phyloP scores from a whole-genome alignment of 805 yeast species.

The Starmerella floricola region DNA sequence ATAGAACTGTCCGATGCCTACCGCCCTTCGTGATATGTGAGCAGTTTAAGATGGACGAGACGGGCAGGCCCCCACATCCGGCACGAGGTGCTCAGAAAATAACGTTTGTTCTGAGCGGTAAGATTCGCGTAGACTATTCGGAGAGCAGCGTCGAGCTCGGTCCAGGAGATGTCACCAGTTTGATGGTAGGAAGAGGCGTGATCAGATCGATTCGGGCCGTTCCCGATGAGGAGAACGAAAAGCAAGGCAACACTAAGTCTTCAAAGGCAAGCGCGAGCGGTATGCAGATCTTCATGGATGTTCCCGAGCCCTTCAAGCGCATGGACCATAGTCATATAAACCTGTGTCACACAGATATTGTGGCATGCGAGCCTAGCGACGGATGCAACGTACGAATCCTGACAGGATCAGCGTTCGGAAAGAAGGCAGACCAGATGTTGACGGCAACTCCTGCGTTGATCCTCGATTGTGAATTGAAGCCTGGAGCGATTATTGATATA shows the following conservation, averaged over 20 bases:
- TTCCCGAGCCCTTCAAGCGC: conserved; percentile 22
- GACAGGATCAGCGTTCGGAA: conserved; percentile 18
- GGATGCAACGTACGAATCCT: conserved; percentile 13
- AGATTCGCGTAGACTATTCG: conserved; percentile 16
- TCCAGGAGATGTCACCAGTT: conserved; percentile 19
- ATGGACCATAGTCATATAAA: conserved; percentile 16
- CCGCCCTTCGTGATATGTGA: conserved; percentile 23
- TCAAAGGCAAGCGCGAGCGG: conserved; percentile 11
- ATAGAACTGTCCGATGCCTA: conserved; percentile 14
- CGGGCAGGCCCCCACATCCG: conserved; percentile 21
- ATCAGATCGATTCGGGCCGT: conserved; percentile 11
- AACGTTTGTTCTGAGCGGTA: conserved; percentile 14
- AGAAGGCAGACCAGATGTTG: conserved; percentile 15
- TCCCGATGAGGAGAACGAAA: neutral
- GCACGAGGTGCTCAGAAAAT: conserved; percentile 21
- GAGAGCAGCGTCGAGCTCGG: conserved; percentile 16
- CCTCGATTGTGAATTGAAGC: conserved; percentile 12
- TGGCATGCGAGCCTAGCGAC: conserved; percentile 4
- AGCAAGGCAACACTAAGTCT: neutral
- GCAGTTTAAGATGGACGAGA: conserved; percentile 16
- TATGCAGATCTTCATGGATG: conserved; percentile 18
- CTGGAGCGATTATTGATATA: conserved; percentile 12
- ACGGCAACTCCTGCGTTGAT: conserved; percentile 19
- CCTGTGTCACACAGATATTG: conserved; percentile 13
- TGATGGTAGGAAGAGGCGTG: conserved; percentile 23